These are phyloP conservation scores for Euphrasia arctica DNA, from an alignment of 305 asterid species.

Conservation along the genomic window DNA sequence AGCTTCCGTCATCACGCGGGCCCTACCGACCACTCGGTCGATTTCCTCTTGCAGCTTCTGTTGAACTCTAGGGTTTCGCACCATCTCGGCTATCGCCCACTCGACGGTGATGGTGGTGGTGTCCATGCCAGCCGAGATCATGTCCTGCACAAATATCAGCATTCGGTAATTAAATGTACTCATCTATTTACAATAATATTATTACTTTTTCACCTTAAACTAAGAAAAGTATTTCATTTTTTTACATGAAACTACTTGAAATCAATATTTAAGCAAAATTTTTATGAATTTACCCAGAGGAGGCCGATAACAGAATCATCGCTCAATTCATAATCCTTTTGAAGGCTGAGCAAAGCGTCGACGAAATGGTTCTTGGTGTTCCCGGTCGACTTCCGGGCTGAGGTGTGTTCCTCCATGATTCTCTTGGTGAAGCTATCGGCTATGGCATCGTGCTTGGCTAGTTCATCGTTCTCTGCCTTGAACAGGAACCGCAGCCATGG, in stretches of 20 bases:
- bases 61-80: constrained; percentile 56
- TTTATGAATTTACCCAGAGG: constrained; percentile 48
- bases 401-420: constrained; percentile 62
- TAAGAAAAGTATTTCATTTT: no score
- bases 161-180: no score
- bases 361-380: constrained; percentile 56
- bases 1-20: constrained; percentile 51
- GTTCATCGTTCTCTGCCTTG: constrained; percentile 34
- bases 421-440: constrained; percentile 43
- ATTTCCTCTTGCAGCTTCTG: constrained; percentile 60
- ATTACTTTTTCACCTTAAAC: no score
- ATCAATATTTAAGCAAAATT: background rate
- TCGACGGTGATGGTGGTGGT: constrained; percentile 60
- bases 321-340: constrained; percentile 49
- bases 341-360: constrained; percentile 59
- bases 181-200: no score
- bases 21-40: constrained; percentile 42
- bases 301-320: constrained; percentile 56
- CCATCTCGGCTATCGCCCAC: constrained; percentile 68
- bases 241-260: no score
- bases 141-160: constrained; percentile 33
- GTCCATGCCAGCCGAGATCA: constrained; percentile 72
- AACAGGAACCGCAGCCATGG: constrained; percentile 51
- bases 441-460: constrained; percentile 41
- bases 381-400: constrained; percentile 44